phyloP scores from a whole-genome alignment of 1,284 basidiomycete species.

The Fomitopsis palustris region DNA sequence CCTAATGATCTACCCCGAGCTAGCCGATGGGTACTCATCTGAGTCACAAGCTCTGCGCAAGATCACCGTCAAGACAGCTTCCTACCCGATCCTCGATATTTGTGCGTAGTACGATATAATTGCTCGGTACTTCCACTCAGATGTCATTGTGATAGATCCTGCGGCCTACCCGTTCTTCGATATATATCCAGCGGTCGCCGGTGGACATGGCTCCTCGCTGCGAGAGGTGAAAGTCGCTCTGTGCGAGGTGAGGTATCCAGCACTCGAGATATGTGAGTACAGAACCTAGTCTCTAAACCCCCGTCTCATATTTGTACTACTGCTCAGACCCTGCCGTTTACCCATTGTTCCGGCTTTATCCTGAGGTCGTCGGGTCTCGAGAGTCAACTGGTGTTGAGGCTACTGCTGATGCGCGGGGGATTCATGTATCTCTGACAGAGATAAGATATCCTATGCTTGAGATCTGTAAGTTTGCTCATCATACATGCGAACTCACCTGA shows the following conservation, averaged over 20 bases:
- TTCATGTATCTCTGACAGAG: not conserved
- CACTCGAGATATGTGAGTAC: not conserved
- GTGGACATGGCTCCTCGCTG: conserved; percentile 16
- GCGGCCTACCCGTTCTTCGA: conserved; percentile 39
- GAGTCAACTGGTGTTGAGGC: not conserved
- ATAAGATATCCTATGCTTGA: not conserved
- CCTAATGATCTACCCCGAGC: conserved; percentile 5
- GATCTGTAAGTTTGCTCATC: not conserved
- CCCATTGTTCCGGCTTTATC: conserved; percentile 9
- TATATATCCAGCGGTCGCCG: conserved; percentile 33
- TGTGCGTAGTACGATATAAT: conserved; percentile 7
- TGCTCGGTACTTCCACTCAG: not conserved
- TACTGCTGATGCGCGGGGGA: too few species aligned
- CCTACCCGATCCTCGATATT: conserved; percentile 13
- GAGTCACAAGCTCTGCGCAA: not conserved
- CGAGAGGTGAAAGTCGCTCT: not conserved
- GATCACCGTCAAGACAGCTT: not conserved
- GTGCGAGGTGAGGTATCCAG: not conserved
- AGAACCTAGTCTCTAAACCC: too few species aligned
- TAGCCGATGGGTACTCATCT: not conserved
- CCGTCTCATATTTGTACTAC: not conserved
- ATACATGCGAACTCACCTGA: not conserved
- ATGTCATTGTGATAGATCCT: conserved; percentile 13
- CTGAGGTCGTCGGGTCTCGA: not conserved
- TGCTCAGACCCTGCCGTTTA: conserved; percentile 30